A percentile compares a stretch with the other conserved stretches of the same genome.
Conservation (phyloP, 164 flowering plant species). For the Pachysandra terminalis region DNA sequence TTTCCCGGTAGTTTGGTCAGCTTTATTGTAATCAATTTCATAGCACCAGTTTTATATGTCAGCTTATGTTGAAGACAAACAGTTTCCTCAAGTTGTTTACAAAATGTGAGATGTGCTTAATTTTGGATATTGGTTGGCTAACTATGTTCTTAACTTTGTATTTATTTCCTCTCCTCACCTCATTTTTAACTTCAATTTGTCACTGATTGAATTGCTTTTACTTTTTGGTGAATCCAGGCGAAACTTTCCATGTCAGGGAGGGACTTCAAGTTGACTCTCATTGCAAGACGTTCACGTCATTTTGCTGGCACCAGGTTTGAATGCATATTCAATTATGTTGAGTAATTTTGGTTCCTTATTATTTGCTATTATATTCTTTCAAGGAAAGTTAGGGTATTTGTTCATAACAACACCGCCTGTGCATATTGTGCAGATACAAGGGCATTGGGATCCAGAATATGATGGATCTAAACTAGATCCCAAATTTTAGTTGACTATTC, state of each 20-base stretch:
- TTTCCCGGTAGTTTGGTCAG: too few species aligned
- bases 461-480: neutral
- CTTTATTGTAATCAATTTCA: too few species aligned
- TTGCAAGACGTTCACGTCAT: constrained; percentile 97
- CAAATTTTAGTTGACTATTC: neutral
- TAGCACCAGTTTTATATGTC: too few species aligned
- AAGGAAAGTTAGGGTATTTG: neutral
- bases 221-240: constrained; percentile 44
- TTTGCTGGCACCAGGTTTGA: constrained; percentile 98
- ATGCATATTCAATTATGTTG: neutral
- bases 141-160: neutral
- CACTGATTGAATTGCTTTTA: constrained; percentile 12
- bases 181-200: neutral
- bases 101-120: neutral
- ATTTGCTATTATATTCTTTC: neutral
- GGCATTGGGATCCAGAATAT: neutral
- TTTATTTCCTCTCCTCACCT: too few species aligned
- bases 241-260: constrained; percentile 59
- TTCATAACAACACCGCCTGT: neutral
- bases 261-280: constrained; percentile 73
- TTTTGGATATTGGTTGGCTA: neutral
- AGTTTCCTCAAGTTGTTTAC: too few species aligned
- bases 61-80: too few species aligned
- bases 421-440: neutral
- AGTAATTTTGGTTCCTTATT: neutral